Base-by-base conservation (phyloP, 768 basidiomycete genomes). In the Lactarius deliciosus region DNA sequence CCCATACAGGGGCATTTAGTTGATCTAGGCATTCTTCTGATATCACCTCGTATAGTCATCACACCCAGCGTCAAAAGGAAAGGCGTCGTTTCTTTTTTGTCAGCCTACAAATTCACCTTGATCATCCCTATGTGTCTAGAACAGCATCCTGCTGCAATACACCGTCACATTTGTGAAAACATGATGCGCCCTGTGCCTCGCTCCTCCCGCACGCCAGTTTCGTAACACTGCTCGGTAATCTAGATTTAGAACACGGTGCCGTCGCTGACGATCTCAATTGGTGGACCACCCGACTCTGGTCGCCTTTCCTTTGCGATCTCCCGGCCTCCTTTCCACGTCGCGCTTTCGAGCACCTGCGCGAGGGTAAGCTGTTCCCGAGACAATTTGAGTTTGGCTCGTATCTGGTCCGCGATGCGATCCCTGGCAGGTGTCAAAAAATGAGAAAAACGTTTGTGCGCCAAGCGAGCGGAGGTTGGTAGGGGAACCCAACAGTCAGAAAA, bases 291-390 rank as follows among this genome's bases (percentile, higher is more conserved):
- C 0, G 85, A 87, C 53, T 81, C 79, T 0, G 88, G 90, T 5
- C 96, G 79, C 75, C 85, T 87, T 74, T 81, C 76, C 74, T 87
- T 90, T 3, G 96, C 96, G 45, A 98, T 92, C 77, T 96, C 94
- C 5, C 96, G 81, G 4, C 96, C 96, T 1, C 94, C 94, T 74
- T 96, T 96, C 96, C 96, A 99, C 0, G 95, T 98, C 2, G 95
- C 96, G 60, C 89, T 88, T 77, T 98, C 96, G 40, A 99, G 80
- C 0, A 98, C 87, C 75, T 98, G 96, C 0, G 94, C 89, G 9
- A 96, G 83, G 0, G 85, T 83, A 30, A 98, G 81, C 56, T 87
- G 79, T 1, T 81, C 78, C 2, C 75, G 70, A 0, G 78, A 78
- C 30, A 90, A 74, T 1, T 79, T 77, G 60, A 92, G 79, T 67